Percentiles rank a stretch among this genome's conserved stretches.
These are phyloP conservation scores for Cyberlindnera mycetangii DNA, from an alignment of 805 yeast species.

Conservation along the genomic window DNA sequence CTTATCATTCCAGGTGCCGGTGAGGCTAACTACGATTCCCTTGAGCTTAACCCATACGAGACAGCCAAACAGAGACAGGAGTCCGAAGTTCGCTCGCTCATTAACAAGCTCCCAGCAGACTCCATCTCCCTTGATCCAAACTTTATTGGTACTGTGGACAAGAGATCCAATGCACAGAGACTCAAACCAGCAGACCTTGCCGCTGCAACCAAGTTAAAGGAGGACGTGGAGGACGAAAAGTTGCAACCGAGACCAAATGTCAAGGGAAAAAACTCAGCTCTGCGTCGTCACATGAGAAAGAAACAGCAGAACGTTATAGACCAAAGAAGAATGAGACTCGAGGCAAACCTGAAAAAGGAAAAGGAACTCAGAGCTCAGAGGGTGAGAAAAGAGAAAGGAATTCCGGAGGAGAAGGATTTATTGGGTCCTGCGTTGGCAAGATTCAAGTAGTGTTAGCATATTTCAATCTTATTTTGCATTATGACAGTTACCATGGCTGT, in stretches of 20 bases:
- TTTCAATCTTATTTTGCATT: neutral
- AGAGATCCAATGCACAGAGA: conserved; percentile 60
- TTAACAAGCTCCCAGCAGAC: conserved; percentile 89
- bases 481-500: no score
- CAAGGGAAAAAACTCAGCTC: conserved; percentile 77
- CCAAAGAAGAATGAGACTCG: conserved; percentile 75
- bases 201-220: conserved; percentile 36
- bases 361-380: conserved; percentile 62
- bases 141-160: conserved; percentile 80
- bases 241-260: conserved; percentile 52
- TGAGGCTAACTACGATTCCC: conserved; percentile 94
- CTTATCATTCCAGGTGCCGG: conserved; percentile 94
- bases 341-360: conserved; percentile 70
- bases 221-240: conserved; percentile 44
- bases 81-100: conserved; percentile 77
- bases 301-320: conserved; percentile 82
- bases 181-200: conserved; percentile 57
- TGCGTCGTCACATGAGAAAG: conserved; percentile 78
- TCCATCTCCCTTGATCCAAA: conserved; percentile 89
- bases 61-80: conserved; percentile 92
- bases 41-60: conserved; percentile 91
- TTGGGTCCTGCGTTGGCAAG: conserved; percentile 41
- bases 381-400: conserved; percentile 43
- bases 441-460: conserved; percentile 27
- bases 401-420: conserved; percentile 44